Conservation (phyloP, 306 rosid genomes). For the Fragaria ananassa region DNA sequence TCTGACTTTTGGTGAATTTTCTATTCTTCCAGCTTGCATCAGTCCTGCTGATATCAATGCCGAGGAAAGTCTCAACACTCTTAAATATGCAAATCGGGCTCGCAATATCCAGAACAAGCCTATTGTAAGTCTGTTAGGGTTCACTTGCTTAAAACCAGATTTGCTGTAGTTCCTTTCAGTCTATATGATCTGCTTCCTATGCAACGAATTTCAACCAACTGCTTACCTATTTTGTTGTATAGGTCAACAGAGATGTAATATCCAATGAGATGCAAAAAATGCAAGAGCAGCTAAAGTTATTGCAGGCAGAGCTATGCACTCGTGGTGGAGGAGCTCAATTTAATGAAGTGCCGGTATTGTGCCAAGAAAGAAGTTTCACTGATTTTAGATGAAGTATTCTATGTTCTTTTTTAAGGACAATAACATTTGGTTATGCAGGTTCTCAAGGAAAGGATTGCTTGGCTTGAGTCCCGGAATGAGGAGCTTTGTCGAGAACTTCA, state of each 20-base stretch:
- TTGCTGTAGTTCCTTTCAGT: conserved; percentile 11
- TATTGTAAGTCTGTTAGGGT: conserved; percentile 52
- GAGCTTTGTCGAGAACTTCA: conserved; percentile 66
- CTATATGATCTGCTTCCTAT: conserved; percentile 16
- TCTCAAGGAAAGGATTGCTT: conserved; percentile 65
- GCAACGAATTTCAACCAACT: conserved; percentile 7
- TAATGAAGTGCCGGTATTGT: conserved; percentile 64
- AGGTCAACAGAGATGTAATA: conserved; percentile 75
- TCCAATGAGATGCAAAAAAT: conserved; percentile 81
- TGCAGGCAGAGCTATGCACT: conserved; percentile 76
- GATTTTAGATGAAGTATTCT: not conserved
- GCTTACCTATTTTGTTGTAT: conserved; percentile 22
- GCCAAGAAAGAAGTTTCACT: not conserved
- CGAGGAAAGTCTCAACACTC: conserved; percentile 80
- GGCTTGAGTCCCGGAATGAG: conserved; percentile 73
- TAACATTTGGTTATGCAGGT: conserved; percentile 36
- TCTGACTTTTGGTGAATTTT: conserved; percentile 27
- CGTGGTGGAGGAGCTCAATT: conserved; percentile 50
- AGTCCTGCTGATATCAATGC: conserved; percentile 85
- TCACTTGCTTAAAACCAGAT: conserved; percentile 11
- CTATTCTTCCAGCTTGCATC: conserved; percentile 60
- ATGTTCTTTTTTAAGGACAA: not conserved
- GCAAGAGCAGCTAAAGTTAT: conserved; percentile 66
- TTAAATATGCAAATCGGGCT: conserved; percentile 87
- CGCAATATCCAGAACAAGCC: conserved; percentile 90